Percentiles rank a stretch among this genome's conserved stretches.
phyloP scores from a whole-genome alignment of 352 stramenopile genomes.

The Pythium oligandrum region DNA sequence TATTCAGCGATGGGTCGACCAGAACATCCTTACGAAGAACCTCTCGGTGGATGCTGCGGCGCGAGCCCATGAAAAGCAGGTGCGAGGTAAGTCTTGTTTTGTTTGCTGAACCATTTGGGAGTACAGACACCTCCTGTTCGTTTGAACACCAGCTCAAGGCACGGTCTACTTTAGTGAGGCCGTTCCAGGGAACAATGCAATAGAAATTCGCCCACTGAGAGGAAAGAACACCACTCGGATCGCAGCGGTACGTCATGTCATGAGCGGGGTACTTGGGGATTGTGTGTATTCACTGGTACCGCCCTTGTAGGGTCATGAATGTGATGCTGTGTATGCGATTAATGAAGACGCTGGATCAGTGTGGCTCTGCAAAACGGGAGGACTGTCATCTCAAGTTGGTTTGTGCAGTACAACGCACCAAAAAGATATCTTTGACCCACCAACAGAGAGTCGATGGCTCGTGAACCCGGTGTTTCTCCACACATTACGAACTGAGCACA shows the following conservation, averaged over 20 bases:
- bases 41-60: constrained; percentile 53
- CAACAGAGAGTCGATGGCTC: constrained; percentile 62
- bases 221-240: constrained; percentile 59
- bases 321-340: constrained; percentile 69
- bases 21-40: constrained; percentile 54
- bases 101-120: neutral
- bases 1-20: constrained; percentile 73
- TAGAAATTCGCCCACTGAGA: constrained; percentile 57
- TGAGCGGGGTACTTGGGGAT: constrained; percentile 1
- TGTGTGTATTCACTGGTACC: neutral
- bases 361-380: constrained; percentile 76
- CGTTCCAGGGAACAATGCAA: constrained; percentile 24
- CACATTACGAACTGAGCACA: constrained; percentile 49
- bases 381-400: constrained; percentile 56
- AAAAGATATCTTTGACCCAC: constrained; percentile 37
- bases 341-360: constrained; percentile 40
- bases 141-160: constrained; percentile 32
- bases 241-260: constrained; percentile 39
- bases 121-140: neutral
- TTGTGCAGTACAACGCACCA: constrained; percentile 40
- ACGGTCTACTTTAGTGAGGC: constrained; percentile 68
- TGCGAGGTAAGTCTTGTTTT: constrained; percentile 28
- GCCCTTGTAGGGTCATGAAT: constrained; percentile 40
- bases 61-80: constrained; percentile 44
- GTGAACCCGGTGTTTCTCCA: constrained; percentile 67